Evolutionary conservation across 164 flowering plant species (phyloP), one percentile per base, ranked within the genome.

Genomic region (Warburgia ugandensis): DNA sequence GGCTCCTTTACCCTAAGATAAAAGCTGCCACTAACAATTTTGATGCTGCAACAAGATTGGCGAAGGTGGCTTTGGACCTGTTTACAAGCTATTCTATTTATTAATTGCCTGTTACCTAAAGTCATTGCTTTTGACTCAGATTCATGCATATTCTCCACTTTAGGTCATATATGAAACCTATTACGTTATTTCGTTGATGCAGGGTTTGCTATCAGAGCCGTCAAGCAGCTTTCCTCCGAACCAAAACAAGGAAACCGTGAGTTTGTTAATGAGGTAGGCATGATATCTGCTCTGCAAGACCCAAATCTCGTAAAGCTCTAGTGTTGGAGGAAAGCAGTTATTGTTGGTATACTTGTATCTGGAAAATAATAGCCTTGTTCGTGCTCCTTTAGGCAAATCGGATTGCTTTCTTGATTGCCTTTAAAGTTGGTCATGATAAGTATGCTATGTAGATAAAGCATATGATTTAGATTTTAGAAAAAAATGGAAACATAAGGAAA

Each of bases 1-100:
- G 71, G 67, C 22, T 62, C 51, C 7, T 79, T 74, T 39, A 68
- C 68, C 49, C 55, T 72, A 5, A 68, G 54, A 56, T 78, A 3
- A 66, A 50, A 68, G 74, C 71, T 54, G 77, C 83, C 29, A 74
- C 79, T 1, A 51, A 66, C 32, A 58, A 74, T 42, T 78, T 78
- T 54, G 62, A 64, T 65, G 1, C 45, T 52, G 52, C 38, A 79
- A 77, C 62, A 79, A 75, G 66, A 65, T 79, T 41, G 81, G 85
- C 30, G 80, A 79, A 73, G 85, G 85, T 21, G 85, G 85, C n/a
- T 79, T 79, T 61, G 85, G 85, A 33, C 44, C 78, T 22, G 85
- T 79, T 25, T 79, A 64, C 77, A 77, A 75, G 79, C 22, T 39
- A 52, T 25, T 10, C 37, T 16, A 6, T 25, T 2, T 45, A n/a